Evolutionary conservation across 805 yeast genomes (phyloP).

Genomic region (Saccharomycopsis amapae): DNA sequence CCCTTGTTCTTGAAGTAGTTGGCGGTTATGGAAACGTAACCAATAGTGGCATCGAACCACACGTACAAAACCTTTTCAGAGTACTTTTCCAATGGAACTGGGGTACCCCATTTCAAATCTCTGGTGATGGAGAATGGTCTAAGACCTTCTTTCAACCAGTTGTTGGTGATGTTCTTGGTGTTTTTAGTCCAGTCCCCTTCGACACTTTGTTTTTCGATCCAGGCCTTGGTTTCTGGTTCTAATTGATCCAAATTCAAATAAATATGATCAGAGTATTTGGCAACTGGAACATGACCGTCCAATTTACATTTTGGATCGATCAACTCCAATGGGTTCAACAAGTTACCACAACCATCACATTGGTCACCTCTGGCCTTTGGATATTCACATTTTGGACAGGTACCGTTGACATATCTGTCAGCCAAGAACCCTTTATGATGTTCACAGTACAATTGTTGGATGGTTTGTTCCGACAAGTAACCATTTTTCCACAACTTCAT

Average conservation of each 20-base stretch:
- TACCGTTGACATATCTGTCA: constrained; percentile 95
- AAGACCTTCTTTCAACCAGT: constrained; percentile 92
- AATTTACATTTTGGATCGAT: constrained; percentile 93
- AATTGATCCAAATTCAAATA: constrained; percentile 78
- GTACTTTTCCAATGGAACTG: constrained; percentile 85
- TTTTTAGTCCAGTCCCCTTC: constrained; percentile 90
- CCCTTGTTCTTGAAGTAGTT: constrained; percentile 54
- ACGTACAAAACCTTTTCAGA: constrained; percentile 90
- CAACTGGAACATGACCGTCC: constrained; percentile 76
- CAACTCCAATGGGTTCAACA: constrained; percentile 88
- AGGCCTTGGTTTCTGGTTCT: constrained; percentile 63
- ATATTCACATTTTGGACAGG: constrained; percentile 89
- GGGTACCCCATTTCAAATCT: constrained; percentile 97
- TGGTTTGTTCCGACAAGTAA: constrained; percentile 76
- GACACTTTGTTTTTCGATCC: constrained; percentile 62
- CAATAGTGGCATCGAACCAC: constrained; percentile 98
- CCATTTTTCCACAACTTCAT: constrained; percentile 67
- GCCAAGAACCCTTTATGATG: constrained; percentile 88
- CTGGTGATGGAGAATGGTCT: constrained; percentile 94
- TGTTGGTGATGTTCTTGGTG: constrained; percentile 77
- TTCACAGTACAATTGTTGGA: constrained; percentile 87
- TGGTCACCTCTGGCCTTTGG: constrained; percentile 99
- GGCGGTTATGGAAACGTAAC: constrained; percentile 94
- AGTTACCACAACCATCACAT: constrained; percentile 92
- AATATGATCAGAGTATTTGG: constrained; percentile 76